phyloP scores from a whole-genome alignment of 108 stramenopile species.

The Cyclostephanos invisitatus region DNA sequence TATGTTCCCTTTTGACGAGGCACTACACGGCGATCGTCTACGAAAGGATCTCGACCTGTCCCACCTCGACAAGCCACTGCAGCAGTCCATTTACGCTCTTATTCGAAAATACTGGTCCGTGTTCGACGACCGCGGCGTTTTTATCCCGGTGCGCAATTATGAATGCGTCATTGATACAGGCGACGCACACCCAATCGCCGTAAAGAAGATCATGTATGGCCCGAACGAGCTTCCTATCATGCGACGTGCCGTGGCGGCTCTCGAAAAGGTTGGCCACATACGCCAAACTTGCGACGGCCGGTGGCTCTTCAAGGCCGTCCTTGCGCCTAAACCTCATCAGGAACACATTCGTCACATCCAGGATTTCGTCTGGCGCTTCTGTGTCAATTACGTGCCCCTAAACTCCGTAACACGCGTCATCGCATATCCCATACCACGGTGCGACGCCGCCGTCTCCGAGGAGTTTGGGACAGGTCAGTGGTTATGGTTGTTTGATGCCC shows the following conservation, averaged over 20 bases:
- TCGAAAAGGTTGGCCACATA: constrained; percentile 7
- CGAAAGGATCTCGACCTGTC: not conserved
- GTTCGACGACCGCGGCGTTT: not conserved
- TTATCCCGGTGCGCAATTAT: not conserved
- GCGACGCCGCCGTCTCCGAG: not conserved
- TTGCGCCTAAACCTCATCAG: constrained; percentile 1
- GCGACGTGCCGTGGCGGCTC: not conserved
- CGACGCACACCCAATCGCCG: not conserved
- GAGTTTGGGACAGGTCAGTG: not conserved
- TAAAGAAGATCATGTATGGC: constrained; percentile 11
- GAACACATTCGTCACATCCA: constrained; percentile 1
- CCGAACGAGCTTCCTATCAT: not conserved
- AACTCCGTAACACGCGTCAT: not conserved
- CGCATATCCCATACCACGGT: constrained; percentile 5
- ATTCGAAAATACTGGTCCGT: not conserved
- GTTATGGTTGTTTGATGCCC: constrained; percentile 1
- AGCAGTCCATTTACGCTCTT: not conserved
- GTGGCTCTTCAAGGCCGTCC: constrained; percentile 1
- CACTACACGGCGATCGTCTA: not conserved
- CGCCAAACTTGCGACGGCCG: not conserved
- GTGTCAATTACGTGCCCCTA: not conserved
- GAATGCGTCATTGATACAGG: no score
- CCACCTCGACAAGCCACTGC: not conserved
- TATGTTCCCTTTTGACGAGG: not conserved
- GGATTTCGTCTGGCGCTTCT: constrained; percentile 3